Evolutionary conservation across 257 asterid genomes (phyloP), one percentile per base, ranked within the genome.

Genomic region (Salvia splendens): DNA sequence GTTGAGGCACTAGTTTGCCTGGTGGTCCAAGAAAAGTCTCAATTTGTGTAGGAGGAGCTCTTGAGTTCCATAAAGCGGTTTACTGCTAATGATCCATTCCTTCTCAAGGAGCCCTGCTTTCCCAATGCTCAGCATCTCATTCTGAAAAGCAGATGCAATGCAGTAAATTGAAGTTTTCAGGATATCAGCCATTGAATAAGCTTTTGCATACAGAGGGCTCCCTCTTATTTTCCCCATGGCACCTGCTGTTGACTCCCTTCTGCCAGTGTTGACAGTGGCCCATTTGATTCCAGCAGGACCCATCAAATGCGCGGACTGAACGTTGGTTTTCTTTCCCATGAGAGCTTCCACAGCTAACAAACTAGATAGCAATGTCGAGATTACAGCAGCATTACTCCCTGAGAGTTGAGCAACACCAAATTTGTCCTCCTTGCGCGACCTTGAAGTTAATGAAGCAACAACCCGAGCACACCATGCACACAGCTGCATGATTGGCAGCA

Each of bases 401-500:
- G 97, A 85, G 73, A 91, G 87, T 70, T 94, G 99, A 63, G 96
- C 97, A 52, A 88, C 91, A 4, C 99, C 99, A 65, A 79, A 94
- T 45, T 84, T 78, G 75, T 94, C 99, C 86, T 91, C 99, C 79
- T 80, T 94, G 52, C 71, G 96, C 9, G 99, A 94, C 60, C 86
- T 76, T 50, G 94, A 78, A 16, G 97, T 94, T 79, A 94, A 68
- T 16, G 95, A 88, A 71, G 96, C 80, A 42, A 85, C 80, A 58
- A 75, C 83, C 17, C 89, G 84, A 16, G 95, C 95, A 80, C 92
- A 84, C 97, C 99, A 91, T 17, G 82, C 83, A 69, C 85, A 86
- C 14, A 85, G 83, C 97, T 94, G 92, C 85, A 68, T 62, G 73
- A 74, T 65, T 72, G 48, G 49, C 12, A 54, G 64, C n/a, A 57